These are phyloP conservation scores for Verticillium longisporum DNA, from an alignment of 2,329 filamentous ascomycete species.

Conservation along the genomic window DNA sequence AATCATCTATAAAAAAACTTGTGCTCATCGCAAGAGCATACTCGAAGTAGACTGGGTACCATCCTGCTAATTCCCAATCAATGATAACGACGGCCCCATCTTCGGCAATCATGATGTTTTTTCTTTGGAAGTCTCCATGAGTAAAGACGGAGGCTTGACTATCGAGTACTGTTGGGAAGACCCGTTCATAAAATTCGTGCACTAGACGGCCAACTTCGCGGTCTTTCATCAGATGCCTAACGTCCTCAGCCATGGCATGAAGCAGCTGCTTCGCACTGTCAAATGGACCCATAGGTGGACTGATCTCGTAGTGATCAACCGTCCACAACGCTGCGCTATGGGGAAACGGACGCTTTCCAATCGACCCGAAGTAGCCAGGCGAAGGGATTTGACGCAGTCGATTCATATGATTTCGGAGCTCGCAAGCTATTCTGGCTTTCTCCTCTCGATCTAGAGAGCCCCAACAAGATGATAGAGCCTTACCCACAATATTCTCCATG, in stretches of 20 bases:
- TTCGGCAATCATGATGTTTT: conserved; percentile 12
- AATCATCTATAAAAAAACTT: conserved; percentile 14
- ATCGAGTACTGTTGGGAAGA: neutral
- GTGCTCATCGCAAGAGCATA: conserved; percentile 11
- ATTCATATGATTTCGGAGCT: neutral
- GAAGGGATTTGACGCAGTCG: conserved; percentile 1
- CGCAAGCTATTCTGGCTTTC: neutral
- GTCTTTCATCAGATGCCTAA: neutral
- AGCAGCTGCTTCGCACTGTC: neutral
- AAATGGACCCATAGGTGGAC: neutral
- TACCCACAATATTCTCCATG: neutral
- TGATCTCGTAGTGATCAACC: neutral
- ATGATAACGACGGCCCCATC: conserved; percentile 11
- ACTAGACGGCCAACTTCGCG: neutral
- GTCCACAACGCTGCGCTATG: neutral
- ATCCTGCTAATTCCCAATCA: conserved; percentile 16
- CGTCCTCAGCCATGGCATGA: neutral
- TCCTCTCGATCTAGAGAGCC: neutral
- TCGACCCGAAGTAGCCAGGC: conserved; percentile 1
- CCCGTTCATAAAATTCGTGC: neutral
- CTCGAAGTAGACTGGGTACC: conserved; percentile 17
- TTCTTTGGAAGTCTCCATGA: conserved; percentile 15
- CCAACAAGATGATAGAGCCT: too few species aligned
- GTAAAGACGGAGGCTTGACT: conserved; percentile 11
- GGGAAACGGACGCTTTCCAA: neutral